Conservation (phyloP, 805 yeast species). For the Candida schatavii region DNA sequence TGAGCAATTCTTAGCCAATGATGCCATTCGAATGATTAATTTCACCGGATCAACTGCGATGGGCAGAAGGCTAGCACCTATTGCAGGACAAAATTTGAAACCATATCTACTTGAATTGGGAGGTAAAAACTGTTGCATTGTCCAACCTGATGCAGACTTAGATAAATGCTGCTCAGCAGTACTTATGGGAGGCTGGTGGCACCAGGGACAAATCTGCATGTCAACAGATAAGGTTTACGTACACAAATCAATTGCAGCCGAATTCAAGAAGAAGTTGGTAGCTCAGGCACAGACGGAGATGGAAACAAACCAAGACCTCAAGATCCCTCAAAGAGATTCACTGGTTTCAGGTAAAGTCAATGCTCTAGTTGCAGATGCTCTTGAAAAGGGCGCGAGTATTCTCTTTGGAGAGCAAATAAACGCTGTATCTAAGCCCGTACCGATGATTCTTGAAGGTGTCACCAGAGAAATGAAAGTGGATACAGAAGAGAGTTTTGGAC, state of each 20-base stretch:
- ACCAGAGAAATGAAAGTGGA: slow-evolving; percentile 25
- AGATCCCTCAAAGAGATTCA: slow-evolving; percentile 28
- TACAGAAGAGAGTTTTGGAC: slow-evolving; percentile 42
- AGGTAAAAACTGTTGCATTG: slow-evolving; percentile 40
- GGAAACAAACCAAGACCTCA: slow-evolving; percentile 16
- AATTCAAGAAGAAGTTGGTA: slow-evolving; percentile 18
- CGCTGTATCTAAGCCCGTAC: slow-evolving; percentile 16
- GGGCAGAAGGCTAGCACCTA: slow-evolving; percentile 33
- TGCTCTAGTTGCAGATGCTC: slow-evolving; percentile 32
- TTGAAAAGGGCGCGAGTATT: slow-evolving; percentile 34
- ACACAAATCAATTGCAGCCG: slow-evolving; percentile 21
- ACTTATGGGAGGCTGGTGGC: slow-evolving; percentile 37
- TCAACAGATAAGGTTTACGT: slow-evolving; percentile 3
- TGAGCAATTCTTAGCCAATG: slow-evolving; percentile 23
- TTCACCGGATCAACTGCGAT: slow-evolving; percentile 46
- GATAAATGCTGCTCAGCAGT: slow-evolving; percentile 24
- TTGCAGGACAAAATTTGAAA: slow-evolving; percentile 36
- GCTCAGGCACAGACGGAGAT: slow-evolving; percentile 13
- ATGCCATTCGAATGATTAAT: slow-evolving; percentile 33
- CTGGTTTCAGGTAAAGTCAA: slow-evolving; percentile 19
- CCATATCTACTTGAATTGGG: slow-evolving; percentile 46
- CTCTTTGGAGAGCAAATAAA: slow-evolving; percentile 19
- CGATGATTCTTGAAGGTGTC: slow-evolving; percentile 32
- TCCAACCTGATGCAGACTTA: slow-evolving; percentile 33
- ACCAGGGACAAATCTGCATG: slow-evolving; percentile 45